Evolutionary conservation across 345 rosid species (phyloP).

Genomic region (Syzygium jambos): DNA sequence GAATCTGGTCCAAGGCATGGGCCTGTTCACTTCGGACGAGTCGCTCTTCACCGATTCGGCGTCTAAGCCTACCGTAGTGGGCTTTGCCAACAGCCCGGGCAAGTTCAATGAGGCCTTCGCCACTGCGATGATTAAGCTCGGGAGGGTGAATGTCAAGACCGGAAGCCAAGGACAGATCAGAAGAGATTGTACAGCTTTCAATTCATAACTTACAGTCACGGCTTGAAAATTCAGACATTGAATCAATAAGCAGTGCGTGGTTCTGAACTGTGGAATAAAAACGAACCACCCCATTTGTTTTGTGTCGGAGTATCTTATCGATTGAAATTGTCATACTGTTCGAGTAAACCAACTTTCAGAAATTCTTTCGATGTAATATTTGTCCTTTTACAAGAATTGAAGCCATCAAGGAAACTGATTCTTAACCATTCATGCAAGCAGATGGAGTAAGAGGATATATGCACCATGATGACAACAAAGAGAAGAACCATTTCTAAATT

Average conservation of each 20-base stretch:
- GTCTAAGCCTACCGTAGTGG: slow-evolving; percentile 41
- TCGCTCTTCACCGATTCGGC: slow-evolving; percentile 38
- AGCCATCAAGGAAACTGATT: not conserved
- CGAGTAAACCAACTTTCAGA: not conserved
- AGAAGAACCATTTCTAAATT: not conserved
- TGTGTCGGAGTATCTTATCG: not conserved
- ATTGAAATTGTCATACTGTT: not conserved
- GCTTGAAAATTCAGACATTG: not conserved
- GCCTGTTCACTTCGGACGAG: slow-evolving; percentile 67
- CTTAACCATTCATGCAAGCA: not conserved
- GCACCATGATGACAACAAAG: not conserved
- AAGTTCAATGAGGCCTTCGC: slow-evolving; percentile 53
- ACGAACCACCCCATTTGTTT: not conserved
- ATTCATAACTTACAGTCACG: slow-evolving; percentile 2
- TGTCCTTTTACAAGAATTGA: not conserved
- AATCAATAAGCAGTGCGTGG: not conserved
- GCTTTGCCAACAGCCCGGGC: slow-evolving; percentile 45
- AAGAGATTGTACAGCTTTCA: slow-evolving; percentile 50
- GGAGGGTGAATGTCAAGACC: slow-evolving; percentile 63
- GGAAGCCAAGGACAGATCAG: slow-evolving; percentile 61
- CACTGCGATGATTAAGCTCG: slow-evolving; percentile 68
- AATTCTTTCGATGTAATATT: not conserved
- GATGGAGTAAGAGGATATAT: not conserved
- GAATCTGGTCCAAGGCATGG: slow-evolving; percentile 64
- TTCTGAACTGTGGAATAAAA: not conserved